phyloP scores from a whole-genome alignment of 352 stramenopile species.

The Blastocystis sp. region DNA sequence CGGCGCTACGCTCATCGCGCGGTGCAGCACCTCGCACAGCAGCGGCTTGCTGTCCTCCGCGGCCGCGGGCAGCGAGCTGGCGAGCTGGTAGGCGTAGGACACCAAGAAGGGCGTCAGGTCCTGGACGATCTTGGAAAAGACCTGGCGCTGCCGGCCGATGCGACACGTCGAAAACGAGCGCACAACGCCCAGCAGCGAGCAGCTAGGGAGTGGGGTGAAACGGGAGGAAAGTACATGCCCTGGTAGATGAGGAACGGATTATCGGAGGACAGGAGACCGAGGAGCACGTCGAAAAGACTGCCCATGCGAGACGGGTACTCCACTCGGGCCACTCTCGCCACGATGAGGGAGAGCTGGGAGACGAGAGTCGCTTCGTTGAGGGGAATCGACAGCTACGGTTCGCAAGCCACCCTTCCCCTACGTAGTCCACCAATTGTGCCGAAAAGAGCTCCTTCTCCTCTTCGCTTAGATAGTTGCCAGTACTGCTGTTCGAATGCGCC shows the following conservation, averaged over 20 bases:
- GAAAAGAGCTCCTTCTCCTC: constrained; percentile 21
- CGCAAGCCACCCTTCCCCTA: not conserved
- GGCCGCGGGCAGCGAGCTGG: not conserved
- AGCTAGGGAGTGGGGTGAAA: not conserved
- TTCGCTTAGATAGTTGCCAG: constrained; percentile 28
- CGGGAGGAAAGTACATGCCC: not conserved
- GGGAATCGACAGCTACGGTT: constrained; percentile 26
- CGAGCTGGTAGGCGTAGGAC: not conserved
- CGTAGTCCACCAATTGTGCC: not conserved
- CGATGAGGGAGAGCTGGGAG: constrained; percentile 48
- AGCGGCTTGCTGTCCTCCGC: not conserved
- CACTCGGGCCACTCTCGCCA: constrained; percentile 38
- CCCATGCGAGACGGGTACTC: constrained; percentile 40
- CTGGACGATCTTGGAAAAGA: not conserved
- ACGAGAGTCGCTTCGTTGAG: constrained; percentile 16
- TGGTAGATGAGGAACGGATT: constrained; percentile 21
- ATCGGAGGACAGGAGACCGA: not conserved
- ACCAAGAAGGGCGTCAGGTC: not conserved
- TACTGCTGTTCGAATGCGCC: not conserved
- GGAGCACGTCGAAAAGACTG: constrained; percentile 22
- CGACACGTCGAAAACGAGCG: constrained; percentile 51
- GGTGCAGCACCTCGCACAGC: constrained; percentile 1
- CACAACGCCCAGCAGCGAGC: constrained; percentile 8
- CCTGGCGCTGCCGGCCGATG: constrained; percentile 3
- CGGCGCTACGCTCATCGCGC: constrained; percentile 20